Base-by-base conservation (phyloP, 2,329 filamentous ascomycete species). In the Paracoccidioides brasiliensis region DNA sequence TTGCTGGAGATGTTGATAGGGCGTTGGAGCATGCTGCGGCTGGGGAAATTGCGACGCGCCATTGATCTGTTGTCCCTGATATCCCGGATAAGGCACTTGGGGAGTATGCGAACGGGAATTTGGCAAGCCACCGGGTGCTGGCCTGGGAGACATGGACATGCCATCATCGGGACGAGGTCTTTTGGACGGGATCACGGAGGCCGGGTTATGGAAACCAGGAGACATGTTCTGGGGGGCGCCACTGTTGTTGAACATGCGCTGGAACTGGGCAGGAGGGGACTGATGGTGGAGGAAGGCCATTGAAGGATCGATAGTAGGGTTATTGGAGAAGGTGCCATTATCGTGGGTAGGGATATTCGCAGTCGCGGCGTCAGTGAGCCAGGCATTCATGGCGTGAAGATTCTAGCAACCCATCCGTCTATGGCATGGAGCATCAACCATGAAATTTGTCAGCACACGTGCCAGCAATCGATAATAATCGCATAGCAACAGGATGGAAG, bases 91-190 rank as follows among this genome's bases (percentile, higher is more conserved):
- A 53, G 80, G 79, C 59, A 83, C 80, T 67, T 91, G 88, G 65
- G 91, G 91, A 35, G 91, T 97, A 68, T 95, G 90, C 64, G 91
- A 91, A 71, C 91, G 88, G 72, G 91, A 94, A 30, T 82, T 83
- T 51, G 88, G 86, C 35, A 89, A 72, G 73, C 86, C 86, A 61
- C 81, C 82, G 4, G 85, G 80, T 55, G 85, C 83, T 67, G 85
- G 86, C 65, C 84, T 80, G 54, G 91, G 90, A 37, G 90, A 94
- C 68, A 86, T 84, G 62, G 84, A 85, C 66, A 93, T 79, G 66
- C 84, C 90, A 70, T 96, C 90, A 72, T 95, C 89, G 53, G 86
- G 85, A 49, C 88, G 81, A 54, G 87, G 81, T 65, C 93, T 83
- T 74, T 97, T 98, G 28, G 90, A 91, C 57, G 91, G 91, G 62